Base-by-base conservation (phyloP, 768 basidiomycete genomes). In the Auricularia sp. region DNA sequence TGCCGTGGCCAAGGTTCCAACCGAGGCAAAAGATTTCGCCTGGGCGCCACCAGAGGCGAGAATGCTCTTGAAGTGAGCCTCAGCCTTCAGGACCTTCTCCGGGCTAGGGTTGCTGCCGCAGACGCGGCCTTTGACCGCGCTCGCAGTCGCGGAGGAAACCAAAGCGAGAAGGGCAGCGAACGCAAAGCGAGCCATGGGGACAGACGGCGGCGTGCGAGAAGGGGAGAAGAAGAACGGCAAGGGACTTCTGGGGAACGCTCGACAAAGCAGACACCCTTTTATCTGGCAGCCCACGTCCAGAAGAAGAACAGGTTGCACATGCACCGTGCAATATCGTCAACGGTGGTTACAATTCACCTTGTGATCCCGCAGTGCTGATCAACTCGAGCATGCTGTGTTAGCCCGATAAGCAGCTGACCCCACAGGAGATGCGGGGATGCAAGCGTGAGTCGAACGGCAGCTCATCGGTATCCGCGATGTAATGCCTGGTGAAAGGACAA, bases 231-330 rank as follows among this genome's bases (percentile, higher is more conserved):
- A 24, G 58, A 61, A 34, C 33, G 11, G 18, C 36, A 21, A 61
- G 29, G 14, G 33, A 54, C 59, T 63, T 18, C 5, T 51, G 54
- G 16, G 47, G 36, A 11, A 34, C 62, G n/a, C 13, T 21, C 29
- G 16, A 54, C 45, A 68, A 10, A 67, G 65, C 39, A 7, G 39
- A 7, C 39, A 42, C 39, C 39, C 39, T 42, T 42, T 42, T 42
- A 42, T 42, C 7, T 14, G 8, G 8, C 7, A 42, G 39, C 39
- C 39, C 39, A 42, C 39, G 39, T 8, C 39, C 13, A 7, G 39
- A 42, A 42, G 39, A 1, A 42, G 39, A 1, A 7, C 39, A 42
- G 39, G 39, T 42, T 42, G 39, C 39, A 42, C 39, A 42, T 42
- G 39, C 13, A 29, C 39, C 39, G 8, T 42, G 39, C 39, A 42